A percentile compares a stretch with the other conserved stretches of the same genome.
Conservation (phyloP, 73 alveolate genomes). For the Tetrahymena borealis region DNA sequence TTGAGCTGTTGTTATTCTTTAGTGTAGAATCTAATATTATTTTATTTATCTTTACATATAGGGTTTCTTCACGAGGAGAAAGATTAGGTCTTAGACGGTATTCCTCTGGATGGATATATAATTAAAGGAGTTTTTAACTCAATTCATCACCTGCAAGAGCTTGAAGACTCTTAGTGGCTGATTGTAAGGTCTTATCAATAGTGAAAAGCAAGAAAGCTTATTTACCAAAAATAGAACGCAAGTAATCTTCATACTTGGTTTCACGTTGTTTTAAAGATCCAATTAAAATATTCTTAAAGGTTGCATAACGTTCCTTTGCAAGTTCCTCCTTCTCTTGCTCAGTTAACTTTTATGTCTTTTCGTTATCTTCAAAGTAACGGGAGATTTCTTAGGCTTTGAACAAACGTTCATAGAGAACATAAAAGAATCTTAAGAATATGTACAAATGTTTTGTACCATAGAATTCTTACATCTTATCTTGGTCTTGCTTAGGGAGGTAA, state of each 20-base stretch:
- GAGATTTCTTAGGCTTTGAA: neutral
- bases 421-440: neutral
- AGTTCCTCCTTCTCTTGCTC: neutral
- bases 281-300: neutral
- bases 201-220: neutral
- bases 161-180: neutral
- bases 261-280: neutral
- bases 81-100: neutral
- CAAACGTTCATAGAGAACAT: neutral
- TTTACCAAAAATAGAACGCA: neutral
- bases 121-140: neutral
- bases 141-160: neutral
- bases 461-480: neutral
- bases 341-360: neutral
- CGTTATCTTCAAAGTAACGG: neutral
- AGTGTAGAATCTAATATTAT: neutral
- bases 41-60: neutral
- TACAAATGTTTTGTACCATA: neutral
- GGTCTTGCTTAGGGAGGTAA: neutral
- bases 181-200: neutral
- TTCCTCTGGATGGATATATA: neutral
- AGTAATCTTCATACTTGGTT: neutral
- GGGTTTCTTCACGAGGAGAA: neutral
- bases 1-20: neutral
- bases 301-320: neutral